A percentile compares a stretch with the other conserved stretches of the same genome.
Conservation (phyloP, 139 green algal genomes). For the Mychonastes homosphaera region DNA sequence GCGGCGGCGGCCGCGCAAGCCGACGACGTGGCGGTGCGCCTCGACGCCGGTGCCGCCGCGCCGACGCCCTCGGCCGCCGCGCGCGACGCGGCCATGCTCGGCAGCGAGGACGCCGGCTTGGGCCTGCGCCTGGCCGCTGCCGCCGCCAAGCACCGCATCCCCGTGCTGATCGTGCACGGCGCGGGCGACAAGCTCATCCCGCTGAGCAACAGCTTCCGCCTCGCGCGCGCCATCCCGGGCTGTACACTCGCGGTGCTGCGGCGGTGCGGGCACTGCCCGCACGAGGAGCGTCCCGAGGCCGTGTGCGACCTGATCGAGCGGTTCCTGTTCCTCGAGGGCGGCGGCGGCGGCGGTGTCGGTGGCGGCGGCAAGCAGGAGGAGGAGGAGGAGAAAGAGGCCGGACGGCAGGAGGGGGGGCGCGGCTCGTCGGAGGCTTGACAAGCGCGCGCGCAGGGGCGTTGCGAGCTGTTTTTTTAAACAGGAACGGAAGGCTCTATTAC, state of each 20-base stretch:
- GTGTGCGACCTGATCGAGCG: conserved; percentile 46
- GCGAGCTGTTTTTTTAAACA: too few relatives aligned
- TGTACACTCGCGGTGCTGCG: conserved; percentile 44
- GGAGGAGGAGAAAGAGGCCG: too few relatives aligned
- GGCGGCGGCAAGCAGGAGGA: too few relatives aligned
- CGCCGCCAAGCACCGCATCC: conserved; percentile 11
- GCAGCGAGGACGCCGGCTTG: conserved; percentile 21
- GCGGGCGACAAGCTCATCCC: conserved; percentile 63
- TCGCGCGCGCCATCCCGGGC: conserved; percentile 50
- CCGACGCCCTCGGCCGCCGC: neutral
- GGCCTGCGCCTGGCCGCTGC: conserved; percentile 27
- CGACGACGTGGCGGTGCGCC: conserved; percentile 5
- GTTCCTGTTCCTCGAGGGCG: too few relatives aligned
- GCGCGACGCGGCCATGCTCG: neutral
- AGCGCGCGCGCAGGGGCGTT: too few relatives aligned
- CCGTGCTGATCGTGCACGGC: conserved; percentile 68
- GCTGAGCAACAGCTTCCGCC: conserved; percentile 49
- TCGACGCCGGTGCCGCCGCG: neutral
- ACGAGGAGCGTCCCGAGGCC: conserved; percentile 68
- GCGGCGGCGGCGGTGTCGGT: too few relatives aligned
- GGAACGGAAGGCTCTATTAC: too few relatives aligned
- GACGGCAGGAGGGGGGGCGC: too few relatives aligned
- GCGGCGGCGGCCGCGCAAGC: neutral
- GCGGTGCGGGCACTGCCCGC: conserved; percentile 65
- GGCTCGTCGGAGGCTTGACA: too few relatives aligned